Percentiles rank a stretch among this genome's conserved stretches.
These are phyloP conservation scores for Penicillium waksmanii DNA, from an alignment of 495 filamentous ascomycete genomes.

Conservation along the genomic window DNA sequence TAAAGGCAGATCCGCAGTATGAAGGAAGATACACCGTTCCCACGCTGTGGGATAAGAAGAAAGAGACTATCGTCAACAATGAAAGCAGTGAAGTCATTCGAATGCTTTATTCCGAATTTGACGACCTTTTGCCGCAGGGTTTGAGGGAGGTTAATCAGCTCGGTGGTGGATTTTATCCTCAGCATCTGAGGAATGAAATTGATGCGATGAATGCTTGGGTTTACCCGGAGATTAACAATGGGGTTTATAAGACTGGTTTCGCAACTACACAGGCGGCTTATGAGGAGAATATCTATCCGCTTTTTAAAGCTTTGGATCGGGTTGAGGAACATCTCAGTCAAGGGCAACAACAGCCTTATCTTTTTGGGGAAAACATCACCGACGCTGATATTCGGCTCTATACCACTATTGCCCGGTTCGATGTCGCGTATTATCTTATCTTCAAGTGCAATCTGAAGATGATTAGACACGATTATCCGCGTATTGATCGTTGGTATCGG, in stretches of 20 bases:
- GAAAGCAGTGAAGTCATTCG: slow-evolving; percentile 84
- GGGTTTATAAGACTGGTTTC: slow-evolving; percentile 73
- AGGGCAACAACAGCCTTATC: slow-evolving; percentile 56
- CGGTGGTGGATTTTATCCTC: slow-evolving; percentile 59
- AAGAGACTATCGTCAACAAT: slow-evolving; percentile 76
- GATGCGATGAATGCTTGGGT: slow-evolving; percentile 68
- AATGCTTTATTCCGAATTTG: slow-evolving; percentile 65
- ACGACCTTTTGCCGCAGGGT: slow-evolving; percentile 57
- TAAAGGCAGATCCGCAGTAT: slow-evolving; percentile 68
- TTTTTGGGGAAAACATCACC: slow-evolving; percentile 66
- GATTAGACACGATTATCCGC: slow-evolving; percentile 71
- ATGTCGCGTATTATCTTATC: slow-evolving; percentile 69
- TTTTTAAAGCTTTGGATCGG: slow-evolving; percentile 69
- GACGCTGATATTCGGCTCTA: slow-evolving; percentile 71
- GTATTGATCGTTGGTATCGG: slow-evolving; percentile 69
- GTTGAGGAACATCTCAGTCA: slow-evolving; percentile 61
- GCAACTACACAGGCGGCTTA: slow-evolving; percentile 69
- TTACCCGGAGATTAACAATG: slow-evolving; percentile 68
- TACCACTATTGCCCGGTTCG: slow-evolving; percentile 68
- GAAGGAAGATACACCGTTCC: slow-evolving; percentile 80
- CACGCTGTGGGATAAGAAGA: slow-evolving; percentile 75
- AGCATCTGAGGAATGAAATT: slow-evolving; percentile 54
- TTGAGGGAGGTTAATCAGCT: slow-evolving; percentile 49
- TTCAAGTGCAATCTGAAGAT: slow-evolving; percentile 74
- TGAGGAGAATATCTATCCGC: slow-evolving; percentile 56